Evolutionary conservation across 352 stramenopile genomes (phyloP).

Genomic region (Globisporangium iwayamae): DNA sequence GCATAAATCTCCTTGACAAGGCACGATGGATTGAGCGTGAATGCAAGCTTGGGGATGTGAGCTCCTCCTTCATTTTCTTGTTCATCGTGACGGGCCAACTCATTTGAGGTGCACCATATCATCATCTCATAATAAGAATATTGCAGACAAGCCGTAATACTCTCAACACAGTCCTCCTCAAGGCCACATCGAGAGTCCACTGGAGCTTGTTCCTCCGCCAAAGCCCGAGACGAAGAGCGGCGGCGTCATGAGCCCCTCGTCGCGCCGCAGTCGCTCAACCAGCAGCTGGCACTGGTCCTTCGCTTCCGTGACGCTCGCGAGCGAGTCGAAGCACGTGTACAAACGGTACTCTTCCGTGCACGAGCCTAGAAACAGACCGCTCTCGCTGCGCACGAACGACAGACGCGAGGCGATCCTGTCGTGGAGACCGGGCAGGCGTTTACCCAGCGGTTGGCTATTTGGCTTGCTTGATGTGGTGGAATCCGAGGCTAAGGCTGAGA

Average conservation of each 20-base stretch:
- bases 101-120: no score
- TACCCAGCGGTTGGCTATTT: conserved; percentile 52
- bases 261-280: conserved; percentile 46
- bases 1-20: no score
- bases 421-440: conserved; percentile 28
- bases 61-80: no score
- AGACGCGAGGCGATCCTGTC: conserved; percentile 36
- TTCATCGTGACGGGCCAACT: no score
- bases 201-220: background rate
- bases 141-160: no score
- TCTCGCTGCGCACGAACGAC: conserved; percentile 45
- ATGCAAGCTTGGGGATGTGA: no score
- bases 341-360: conserved; percentile 53
- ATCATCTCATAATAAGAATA: no score
- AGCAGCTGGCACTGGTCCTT: conserved; percentile 52
- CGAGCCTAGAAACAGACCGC: conserved; percentile 45
- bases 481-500: no score
- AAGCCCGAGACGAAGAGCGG: conserved; percentile 7
- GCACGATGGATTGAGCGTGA: no score
- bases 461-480: background rate
- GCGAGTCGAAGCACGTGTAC: conserved; percentile 53
- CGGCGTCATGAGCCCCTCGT: conserved; percentile 50
- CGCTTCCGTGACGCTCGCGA: conserved; percentile 40
- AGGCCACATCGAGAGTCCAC: conserved; percentile 12
- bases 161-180: background rate